These are phyloP conservation scores for Zoysia japonica DNA, from an alignment of 176 grass and related monocot genomes.

Conservation along the genomic window DNA sequence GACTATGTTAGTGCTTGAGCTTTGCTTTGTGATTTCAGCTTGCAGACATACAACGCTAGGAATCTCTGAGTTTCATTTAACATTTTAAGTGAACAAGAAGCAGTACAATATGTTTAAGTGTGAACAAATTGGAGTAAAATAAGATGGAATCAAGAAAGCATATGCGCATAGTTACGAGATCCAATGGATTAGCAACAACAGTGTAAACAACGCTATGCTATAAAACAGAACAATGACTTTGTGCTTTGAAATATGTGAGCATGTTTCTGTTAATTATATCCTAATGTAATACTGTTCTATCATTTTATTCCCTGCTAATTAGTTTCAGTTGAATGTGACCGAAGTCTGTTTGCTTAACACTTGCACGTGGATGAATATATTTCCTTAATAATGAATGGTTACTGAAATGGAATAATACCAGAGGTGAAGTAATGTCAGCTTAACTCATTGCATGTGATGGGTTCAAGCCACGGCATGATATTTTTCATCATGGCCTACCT, in stretches of 20 bases:
- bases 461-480: not conserved
- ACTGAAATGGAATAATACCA: not conserved
- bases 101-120: not conserved
- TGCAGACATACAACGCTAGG: not conserved
- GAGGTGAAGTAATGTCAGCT: slow-evolving; percentile 4
- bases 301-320: slow-evolving; percentile 9
- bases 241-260: not conserved
- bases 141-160: not conserved
- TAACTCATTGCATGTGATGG: not conserved
- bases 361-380: not conserved
- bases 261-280: not conserved
- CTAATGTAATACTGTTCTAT: not conserved
- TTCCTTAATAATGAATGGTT: not conserved
- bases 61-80: slow-evolving; percentile 6
- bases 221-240: not conserved
- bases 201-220: not conserved
- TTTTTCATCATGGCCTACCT: not conserved
- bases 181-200: not conserved
- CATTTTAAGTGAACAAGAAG: slow-evolving; percentile 17
- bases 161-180: not conserved
- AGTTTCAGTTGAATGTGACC: not conserved
- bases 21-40: slow-evolving; percentile 29
- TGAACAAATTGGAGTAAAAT: not conserved
- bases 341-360: not conserved
- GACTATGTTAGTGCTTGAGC: slow-evolving; percentile 7